A percentile compares a stretch with the other conserved stretches of the same genome.
Evolutionary conservation across 257 asterid genomes (phyloP).

Genomic region (Gynochthodes officinalis): DNA sequence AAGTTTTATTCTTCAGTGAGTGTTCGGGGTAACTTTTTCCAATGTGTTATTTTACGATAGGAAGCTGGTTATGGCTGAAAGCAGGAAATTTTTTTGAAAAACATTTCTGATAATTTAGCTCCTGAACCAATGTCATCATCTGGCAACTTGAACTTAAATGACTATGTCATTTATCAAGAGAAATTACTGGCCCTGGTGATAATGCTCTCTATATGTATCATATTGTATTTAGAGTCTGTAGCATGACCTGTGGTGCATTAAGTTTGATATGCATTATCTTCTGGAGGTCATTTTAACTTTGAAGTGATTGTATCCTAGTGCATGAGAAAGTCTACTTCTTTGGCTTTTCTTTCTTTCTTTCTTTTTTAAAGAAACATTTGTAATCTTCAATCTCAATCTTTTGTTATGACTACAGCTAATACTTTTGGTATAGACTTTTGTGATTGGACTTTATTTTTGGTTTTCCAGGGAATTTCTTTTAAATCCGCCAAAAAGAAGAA

Average conservation of each 20-base stretch:
- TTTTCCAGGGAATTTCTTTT: constrained; percentile 55
- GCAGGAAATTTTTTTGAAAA: too few species aligned
- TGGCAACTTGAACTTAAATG: background rate
- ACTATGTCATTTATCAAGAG: background rate
- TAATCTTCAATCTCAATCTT: background rate
- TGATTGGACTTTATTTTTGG: constrained; percentile 7
- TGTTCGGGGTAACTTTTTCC: background rate
- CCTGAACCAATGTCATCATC: background rate
- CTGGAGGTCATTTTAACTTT: background rate
- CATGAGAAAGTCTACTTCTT: background rate
- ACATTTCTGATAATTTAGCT: background rate
- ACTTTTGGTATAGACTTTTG: background rate
- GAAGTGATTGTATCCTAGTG: background rate
- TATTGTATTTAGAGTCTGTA: background rate
- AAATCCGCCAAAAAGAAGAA: constrained; percentile 92
- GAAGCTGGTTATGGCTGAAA: too few species aligned
- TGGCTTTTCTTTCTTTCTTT: background rate
- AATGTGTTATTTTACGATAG: background rate
- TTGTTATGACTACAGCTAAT: background rate
- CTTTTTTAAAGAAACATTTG: background rate
- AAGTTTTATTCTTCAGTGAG: background rate
- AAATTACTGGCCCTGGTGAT: background rate
- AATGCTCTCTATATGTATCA: background rate
- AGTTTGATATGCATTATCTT: background rate
- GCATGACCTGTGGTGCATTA: background rate